These are phyloP conservation scores for Mycena capillaripes DNA, from an alignment of 768 basidiomycete species.

Conservation along the genomic window DNA sequence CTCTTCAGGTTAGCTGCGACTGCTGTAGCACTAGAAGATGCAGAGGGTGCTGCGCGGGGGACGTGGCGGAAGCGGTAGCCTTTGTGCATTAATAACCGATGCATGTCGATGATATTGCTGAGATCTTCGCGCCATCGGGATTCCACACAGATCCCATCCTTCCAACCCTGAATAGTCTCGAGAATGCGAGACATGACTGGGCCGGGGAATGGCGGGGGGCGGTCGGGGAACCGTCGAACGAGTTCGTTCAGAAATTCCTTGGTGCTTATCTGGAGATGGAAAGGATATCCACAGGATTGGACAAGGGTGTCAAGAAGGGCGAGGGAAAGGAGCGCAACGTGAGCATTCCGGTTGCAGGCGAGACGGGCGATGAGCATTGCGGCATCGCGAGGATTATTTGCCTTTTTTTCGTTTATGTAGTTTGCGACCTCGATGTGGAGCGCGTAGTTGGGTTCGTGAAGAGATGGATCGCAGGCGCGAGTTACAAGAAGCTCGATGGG, in stretches of 20 bases:
- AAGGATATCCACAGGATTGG: slow-evolving; percentile 95
- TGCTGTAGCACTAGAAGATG: slow-evolving; percentile 48
- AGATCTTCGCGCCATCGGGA: slow-evolving; percentile 97
- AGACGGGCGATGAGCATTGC: slow-evolving; percentile 87
- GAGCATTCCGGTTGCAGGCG: slow-evolving; percentile 94
- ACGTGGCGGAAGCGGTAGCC: slow-evolving; percentile 84
- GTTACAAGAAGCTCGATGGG: slow-evolving; percentile 80
- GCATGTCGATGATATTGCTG: slow-evolving; percentile 98
- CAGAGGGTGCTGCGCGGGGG: slow-evolving; percentile 47
- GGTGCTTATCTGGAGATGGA: slow-evolving; percentile 96
- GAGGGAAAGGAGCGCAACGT: slow-evolving; percentile 89
- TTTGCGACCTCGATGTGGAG: slow-evolving; percentile 95
- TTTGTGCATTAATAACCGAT: slow-evolving; percentile 93
- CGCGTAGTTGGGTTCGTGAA: slow-evolving; percentile 92
- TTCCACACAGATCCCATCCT: slow-evolving; percentile 90
- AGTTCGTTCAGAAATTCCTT: slow-evolving; percentile 99
- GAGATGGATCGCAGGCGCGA: slow-evolving; percentile 88
- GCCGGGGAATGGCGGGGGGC: slow-evolving; percentile 94
- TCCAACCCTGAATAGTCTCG: slow-evolving; percentile 94
- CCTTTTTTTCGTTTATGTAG: slow-evolving; percentile 94
- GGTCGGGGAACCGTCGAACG: slow-evolving; percentile 96
- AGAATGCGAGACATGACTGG: slow-evolving; percentile 96
- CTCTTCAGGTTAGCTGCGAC: slow-evolving; percentile 80
- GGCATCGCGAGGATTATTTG: slow-evolving; percentile 95
- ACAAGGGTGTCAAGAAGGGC: slow-evolving; percentile 92